Evolutionary conservation across 2,329 filamentous ascomycete species (phyloP), one percentile per base, ranked within the genome.

Genomic region (Acrocalymma vagum): DNA sequence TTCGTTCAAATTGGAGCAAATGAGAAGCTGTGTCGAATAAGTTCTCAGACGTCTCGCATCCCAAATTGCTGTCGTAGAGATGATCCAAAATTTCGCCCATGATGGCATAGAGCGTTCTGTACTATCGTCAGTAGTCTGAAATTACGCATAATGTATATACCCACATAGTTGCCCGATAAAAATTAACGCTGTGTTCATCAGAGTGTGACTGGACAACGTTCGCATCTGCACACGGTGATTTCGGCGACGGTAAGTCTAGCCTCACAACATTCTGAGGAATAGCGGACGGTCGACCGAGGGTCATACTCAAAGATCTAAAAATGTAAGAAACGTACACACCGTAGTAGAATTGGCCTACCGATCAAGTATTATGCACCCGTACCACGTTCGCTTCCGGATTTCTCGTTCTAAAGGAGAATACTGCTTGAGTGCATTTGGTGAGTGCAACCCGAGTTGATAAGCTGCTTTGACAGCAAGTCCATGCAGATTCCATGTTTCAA

Each of bases 401-500:
- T 81, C 79, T 3, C 67, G 63, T 26, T 80, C 73, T 0, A 78
- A 33, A 0, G 70, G 63, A 0, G 70, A 51, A 27, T 76, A 74
- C 0, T 58, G 45, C 6, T 51, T 55, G 0, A 66, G 62, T 0
- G 71, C 66, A 14, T 73, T 56, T 3, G 58, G 58, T 0, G 74
- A 79, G 42, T 82, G 79, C 0, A 82, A 56, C 0, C 80, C 79
- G 2, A 83, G 61, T 20, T 79, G 74, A 17, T 78, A 63, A 0
- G 79, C 78, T 1, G 75, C 73, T 42, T 73, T 77, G 3, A 81
- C 72, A 0, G 78, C 73, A 1, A 82, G 65, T 0, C 80, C 79
- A 45, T 82, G 80, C 0, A 77, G 69, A 0, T 71, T 77, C 78
- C 79, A 83, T 2, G 79, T 75, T 38, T 80, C 73, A 2, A 79